Percentiles rank a stretch among this genome's conserved stretches.
Conservation (phyloP, 345 rosid species). For the Camelina laxa region DNA sequence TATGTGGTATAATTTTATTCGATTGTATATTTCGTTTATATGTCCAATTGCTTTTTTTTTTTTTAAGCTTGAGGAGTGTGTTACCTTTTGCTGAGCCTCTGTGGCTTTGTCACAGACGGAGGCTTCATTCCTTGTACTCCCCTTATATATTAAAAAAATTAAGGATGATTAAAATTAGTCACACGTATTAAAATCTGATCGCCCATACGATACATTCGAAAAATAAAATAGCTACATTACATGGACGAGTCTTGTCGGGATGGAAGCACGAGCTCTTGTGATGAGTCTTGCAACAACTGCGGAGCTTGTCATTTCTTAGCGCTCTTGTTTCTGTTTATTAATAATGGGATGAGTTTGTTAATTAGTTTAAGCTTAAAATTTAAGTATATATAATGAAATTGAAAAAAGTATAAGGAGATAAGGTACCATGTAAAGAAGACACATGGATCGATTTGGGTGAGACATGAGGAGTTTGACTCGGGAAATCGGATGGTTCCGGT, state of each 20-base stretch:
- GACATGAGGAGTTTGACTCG: slow-evolving; percentile 40
- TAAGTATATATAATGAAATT: slow-evolving; percentile 23
- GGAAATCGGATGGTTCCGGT: slow-evolving; percentile 28
- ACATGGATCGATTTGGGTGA: slow-evolving; percentile 31
- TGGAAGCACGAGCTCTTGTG: slow-evolving; percentile 29
- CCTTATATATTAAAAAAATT: slow-evolving; percentile 9
- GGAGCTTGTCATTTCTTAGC: slow-evolving; percentile 37
- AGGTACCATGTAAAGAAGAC: slow-evolving; percentile 12
- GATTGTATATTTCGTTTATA: no score
- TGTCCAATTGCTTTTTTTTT: no score
- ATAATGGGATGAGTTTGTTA: slow-evolving; percentile 17
- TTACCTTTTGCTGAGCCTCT: slow-evolving; percentile 44
- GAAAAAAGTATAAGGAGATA: slow-evolving; percentile 1
- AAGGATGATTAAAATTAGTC: background rate
- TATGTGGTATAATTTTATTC: background rate
- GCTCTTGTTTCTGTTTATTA: slow-evolving; percentile 1
- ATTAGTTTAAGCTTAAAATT: background rate
- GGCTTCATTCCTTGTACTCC: slow-evolving; percentile 37
- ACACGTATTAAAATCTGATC: background rate
- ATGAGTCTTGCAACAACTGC: slow-evolving; percentile 28
- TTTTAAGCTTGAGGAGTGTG: background rate
- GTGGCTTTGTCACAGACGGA: slow-evolving; percentile 44
- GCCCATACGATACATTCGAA: background rate
- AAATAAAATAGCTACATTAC: slow-evolving; percentile 23
- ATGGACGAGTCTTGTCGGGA: slow-evolving; percentile 39